Percentiles rank a stretch among this genome's conserved stretches.
Evolutionary conservation across 768 basidiomycete species (phyloP).

Genomic region (Kwoniella botswanensis): DNA sequence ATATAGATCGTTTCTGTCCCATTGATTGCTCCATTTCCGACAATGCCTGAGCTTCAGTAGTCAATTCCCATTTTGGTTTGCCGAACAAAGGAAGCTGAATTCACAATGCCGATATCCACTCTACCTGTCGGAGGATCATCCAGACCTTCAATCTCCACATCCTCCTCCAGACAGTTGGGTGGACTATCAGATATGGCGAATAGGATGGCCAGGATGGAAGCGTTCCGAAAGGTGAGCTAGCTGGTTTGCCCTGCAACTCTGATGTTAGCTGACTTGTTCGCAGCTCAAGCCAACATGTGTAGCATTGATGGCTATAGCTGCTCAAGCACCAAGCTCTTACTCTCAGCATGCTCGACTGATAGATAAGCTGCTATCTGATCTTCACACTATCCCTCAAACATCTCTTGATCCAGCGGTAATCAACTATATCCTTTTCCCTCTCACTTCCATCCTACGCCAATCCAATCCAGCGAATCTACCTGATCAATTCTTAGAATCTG

Average conservation of each 20-base stretch:
- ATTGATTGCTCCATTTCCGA: neutral
- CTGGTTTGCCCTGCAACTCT: neutral
- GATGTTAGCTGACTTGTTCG: neutral
- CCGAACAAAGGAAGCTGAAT: neutral
- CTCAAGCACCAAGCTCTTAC: constrained; percentile 65
- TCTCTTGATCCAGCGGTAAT: constrained; percentile 68
- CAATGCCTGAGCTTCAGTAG: neutral
- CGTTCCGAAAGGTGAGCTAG: constrained; percentile 44
- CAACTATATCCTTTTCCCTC: constrained; percentile 84
- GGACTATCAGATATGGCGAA: neutral
- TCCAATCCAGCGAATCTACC: constrained; percentile 73
- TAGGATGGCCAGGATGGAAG: constrained; percentile 37
- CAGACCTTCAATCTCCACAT: neutral
- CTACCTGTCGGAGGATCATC: neutral
- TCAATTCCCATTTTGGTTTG: neutral
- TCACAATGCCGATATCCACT: neutral
- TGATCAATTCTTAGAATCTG: constrained; percentile 76
- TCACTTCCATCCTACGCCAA: constrained; percentile 80
- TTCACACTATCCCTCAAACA: constrained; percentile 62
- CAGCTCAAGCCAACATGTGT: constrained; percentile 77
- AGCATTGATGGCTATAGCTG: constrained; percentile 73
- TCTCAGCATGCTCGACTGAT: constrained; percentile 65
- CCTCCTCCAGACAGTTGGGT: neutral
- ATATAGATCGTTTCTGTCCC: too few species aligned
- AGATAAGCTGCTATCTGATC: constrained; percentile 62